A percentile compares a stretch with the other conserved stretches of the same genome.
Conservation (phyloP, 2,329 filamentous ascomycete genomes). For the Neonectria neomacrospora region DNA sequence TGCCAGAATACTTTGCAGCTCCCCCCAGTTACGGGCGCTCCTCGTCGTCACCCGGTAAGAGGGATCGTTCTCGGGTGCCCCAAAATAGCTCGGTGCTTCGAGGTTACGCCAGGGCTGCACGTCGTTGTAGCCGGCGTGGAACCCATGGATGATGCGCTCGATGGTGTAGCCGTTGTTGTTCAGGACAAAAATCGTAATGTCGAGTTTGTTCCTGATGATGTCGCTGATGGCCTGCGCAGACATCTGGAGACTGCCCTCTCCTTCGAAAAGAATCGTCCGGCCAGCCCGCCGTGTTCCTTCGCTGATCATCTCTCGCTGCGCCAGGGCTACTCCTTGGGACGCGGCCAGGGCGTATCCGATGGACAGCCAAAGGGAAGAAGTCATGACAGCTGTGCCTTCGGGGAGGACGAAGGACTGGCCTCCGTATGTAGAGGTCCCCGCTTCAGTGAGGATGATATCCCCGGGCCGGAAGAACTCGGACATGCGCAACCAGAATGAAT, state of each 20-base stretch:
- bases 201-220: slow-evolving; percentile 21
- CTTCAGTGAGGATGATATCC: slow-evolving; percentile 18
- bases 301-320: neutral
- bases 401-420: slow-evolving; percentile 15
- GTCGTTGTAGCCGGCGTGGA: slow-evolving; percentile 12
- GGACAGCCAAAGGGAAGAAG: slow-evolving; percentile 15
- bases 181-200: slow-evolving; percentile 17
- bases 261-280: slow-evolving; percentile 19
- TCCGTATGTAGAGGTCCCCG: slow-evolving; percentile 8
- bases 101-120: slow-evolving; percentile 16
- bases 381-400: slow-evolving; percentile 3
- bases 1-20: neutral
- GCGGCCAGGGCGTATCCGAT: slow-evolving; percentile 20
- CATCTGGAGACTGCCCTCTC: slow-evolving; percentile 24
- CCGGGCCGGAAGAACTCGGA: slow-evolving; percentile 3
- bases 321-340: neutral
- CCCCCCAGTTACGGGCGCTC: slow-evolving; percentile 5
- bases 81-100: slow-evolving; percentile 15
- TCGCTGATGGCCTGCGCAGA: slow-evolving; percentile 18
- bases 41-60: neutral
- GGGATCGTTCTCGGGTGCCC: neutral
- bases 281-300: neutral
- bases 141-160: slow-evolving; percentile 16
- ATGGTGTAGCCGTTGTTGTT: slow-evolving; percentile 22
- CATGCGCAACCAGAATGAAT: slow-evolving; percentile 14